These are phyloP conservation scores for Talaromyces sp. DNA, from an alignment of 2,329 filamentous ascomycete genomes.

Conservation along the genomic window DNA sequence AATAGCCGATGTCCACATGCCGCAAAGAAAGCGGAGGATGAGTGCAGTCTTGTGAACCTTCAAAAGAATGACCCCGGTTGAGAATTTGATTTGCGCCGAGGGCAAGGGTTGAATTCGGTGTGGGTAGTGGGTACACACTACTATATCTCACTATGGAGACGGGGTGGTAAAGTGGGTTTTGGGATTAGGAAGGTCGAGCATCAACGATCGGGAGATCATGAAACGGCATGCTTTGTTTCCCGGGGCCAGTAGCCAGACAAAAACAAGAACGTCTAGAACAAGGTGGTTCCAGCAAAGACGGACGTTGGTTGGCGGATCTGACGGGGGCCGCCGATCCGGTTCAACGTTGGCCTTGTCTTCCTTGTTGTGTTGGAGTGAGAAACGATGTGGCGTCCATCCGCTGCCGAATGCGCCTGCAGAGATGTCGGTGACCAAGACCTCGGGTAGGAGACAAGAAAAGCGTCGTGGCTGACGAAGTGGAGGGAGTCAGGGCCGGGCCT, in stretches of 20 bases:
- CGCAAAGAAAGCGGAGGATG: conserved; percentile 5
- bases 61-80: neutral
- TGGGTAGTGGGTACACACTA: conserved; percentile 9
- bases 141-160: no score
- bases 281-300: conserved; percentile 5
- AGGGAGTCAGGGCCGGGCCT: conserved; percentile 24
- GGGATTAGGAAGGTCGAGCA: conserved; percentile 3
- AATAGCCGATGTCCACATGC: conserved; percentile 42
- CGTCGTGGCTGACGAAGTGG: conserved; percentile 23
- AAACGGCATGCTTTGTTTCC: conserved; percentile 24
- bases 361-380: conserved; percentile 16
- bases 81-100: neutral
- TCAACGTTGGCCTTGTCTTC: conserved; percentile 28
- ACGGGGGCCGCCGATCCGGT: conserved; percentile 29
- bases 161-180: conserved; percentile 12
- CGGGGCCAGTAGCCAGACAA: conserved; percentile 9
- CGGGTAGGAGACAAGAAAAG: conserved; percentile 11
- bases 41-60: neutral
- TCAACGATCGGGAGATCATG: conserved; percentile 11
- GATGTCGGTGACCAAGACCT: conserved; percentile 31
- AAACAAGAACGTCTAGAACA: conserved; percentile 31
- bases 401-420: conserved; percentile 22
- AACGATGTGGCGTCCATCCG: conserved; percentile 19
- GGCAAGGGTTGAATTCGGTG: conserved; percentile 2
- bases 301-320: conserved; percentile 26